Conservation (phyloP, 169 alveolate genomes). For the Neospora caninum region DNA sequence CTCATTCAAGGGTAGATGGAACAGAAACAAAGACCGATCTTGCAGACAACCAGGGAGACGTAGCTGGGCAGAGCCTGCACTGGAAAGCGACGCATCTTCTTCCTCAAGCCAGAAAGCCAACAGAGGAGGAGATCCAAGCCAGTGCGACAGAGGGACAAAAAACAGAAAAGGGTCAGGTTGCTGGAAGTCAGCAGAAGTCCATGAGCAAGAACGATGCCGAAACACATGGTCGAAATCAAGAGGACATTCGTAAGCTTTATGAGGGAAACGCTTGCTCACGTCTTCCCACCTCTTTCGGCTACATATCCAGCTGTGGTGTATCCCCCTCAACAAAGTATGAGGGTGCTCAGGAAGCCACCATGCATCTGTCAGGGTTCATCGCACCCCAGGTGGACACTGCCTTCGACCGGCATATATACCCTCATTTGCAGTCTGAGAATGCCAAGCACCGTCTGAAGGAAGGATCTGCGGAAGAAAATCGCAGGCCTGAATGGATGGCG, state of each 20-base stretch:
- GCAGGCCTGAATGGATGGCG: conserved; percentile 65
- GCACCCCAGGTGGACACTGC: not conserved
- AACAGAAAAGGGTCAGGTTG: not conserved
- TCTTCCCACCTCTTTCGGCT: conserved; percentile 10
- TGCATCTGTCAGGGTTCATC: not conserved
- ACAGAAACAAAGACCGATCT: not conserved
- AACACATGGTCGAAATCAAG: not conserved
- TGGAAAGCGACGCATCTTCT: not conserved
- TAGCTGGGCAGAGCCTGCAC: not conserved
- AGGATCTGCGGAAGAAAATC: not conserved
- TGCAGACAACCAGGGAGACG: not conserved
- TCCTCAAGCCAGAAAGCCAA: not conserved
- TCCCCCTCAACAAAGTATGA: not conserved
- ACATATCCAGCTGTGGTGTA: not conserved
- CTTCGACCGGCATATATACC: not conserved
- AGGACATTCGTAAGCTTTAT: not conserved
- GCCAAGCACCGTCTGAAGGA: not conserved
- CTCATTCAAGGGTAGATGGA: too few relatives aligned
- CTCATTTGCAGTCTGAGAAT: not conserved
- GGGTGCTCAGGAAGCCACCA: conserved; percentile 2
- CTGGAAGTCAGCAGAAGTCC: not conserved
- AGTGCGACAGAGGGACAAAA: not conserved
- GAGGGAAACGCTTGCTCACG: not conserved
- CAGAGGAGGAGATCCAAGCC: not conserved
- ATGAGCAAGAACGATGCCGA: not conserved